Base-by-base conservation (phyloP, 169 alveolate species). In the Plasmodium chabaudi region DNA sequence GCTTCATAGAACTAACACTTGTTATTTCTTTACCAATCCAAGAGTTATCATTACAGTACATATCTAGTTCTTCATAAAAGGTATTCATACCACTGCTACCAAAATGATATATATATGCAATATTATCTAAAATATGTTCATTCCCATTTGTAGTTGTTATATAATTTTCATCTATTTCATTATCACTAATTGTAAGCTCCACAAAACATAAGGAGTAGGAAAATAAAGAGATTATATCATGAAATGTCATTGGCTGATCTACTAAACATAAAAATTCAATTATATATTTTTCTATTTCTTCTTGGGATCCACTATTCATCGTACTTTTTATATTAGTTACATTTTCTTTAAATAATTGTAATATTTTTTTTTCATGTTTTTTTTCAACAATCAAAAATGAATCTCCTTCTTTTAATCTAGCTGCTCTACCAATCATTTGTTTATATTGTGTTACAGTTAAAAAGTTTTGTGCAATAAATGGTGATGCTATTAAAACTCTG, bases 351-450 rank as follows among this genome's bases (percentile, higher is more conserved):
- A 82, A 82, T 3, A 39, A 1, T 10, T 68, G 17, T 39, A 82
- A 56, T 61, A 82, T 42, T 21, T 65, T 82, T 56, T 68, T 67
- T 5, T 82, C 90, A 55, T 82, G 49, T 19, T 53, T 56, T 47
- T 82, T 82, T 9, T 82, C 90, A 1, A 82, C 47, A 25, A 82
- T 19, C 1, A 82, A n/a, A 67, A 67, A 65, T 12, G 90, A 82
- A 23, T 82, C 90, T 55, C 90, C 90, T 46, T 57, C 68, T n/a
- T 57, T 82, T 44, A 65, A 47, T 57, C 90, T 65, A 9, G 90
- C 90, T 44, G 90, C 90, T 6, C 90, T 49, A 15, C 90, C 90
- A 53, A 82, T 82, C 90, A 82, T 82, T 49, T 82, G 90, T 47
- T 56, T 65, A 82, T 82, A 82, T 63, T 82, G 90, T 13, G 90